A percentile compares a stretch with the other conserved stretches of the same genome.
These are phyloP conservation scores for Mucor velutinosus DNA, from an alignment of 371 early-diverging fungal species.

Conservation along the genomic window DNA sequence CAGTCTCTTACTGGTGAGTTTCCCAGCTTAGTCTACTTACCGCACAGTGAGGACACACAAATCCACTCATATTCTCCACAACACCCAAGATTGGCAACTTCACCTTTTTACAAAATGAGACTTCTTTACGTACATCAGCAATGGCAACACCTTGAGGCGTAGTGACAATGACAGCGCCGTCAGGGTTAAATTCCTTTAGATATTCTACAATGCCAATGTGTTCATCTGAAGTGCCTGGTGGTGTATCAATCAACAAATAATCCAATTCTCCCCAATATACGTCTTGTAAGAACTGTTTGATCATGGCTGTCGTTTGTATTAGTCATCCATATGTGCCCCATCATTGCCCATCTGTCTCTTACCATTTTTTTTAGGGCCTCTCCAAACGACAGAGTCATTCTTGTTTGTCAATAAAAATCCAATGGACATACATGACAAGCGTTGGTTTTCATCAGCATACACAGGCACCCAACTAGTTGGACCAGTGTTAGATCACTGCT, in stretches of 20 bases:
- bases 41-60: constrained; percentile 87
- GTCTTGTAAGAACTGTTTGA: constrained; percentile 89
- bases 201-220: constrained; percentile 85
- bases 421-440: constrained; percentile 80
- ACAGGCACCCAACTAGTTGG: constrained; percentile 85
- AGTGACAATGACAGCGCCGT: constrained; percentile 83
- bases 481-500: not conserved
- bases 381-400: constrained; percentile 93
- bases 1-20: not conserved
- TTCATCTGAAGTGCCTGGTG: constrained; percentile 96
- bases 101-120: constrained; percentile 85
- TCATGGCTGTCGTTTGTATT: constrained; percentile 61
- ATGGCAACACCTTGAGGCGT: constrained; percentile 88
- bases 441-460: constrained; percentile 76
- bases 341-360: constrained; percentile 4
- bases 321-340: not conserved
- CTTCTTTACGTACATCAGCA: constrained; percentile 85
- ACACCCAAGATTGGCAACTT: constrained; percentile 82
- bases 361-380: constrained; percentile 93
- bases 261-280: constrained; percentile 89
- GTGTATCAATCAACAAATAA: constrained; percentile 92
- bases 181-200: constrained; percentile 72
- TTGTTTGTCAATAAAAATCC: constrained; percentile 82
- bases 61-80: constrained; percentile 95
- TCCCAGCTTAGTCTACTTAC: constrained; percentile 35